Conservation (phyloP, 352 stramenopile genomes). For the Phytophthora syringae region DNA sequence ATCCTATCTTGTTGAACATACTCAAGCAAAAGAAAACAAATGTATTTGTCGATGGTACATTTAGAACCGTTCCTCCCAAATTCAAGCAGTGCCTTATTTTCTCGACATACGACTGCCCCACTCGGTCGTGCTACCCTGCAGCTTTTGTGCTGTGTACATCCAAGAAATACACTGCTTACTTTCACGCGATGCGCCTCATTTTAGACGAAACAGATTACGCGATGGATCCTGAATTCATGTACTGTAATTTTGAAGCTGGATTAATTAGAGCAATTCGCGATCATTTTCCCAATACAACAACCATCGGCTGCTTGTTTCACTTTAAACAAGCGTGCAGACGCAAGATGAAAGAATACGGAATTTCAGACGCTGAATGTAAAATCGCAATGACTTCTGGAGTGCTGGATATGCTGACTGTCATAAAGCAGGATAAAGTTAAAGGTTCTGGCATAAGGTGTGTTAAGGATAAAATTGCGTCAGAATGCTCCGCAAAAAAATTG, state of each 20-base stretch:
- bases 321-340: conserved; percentile 6
- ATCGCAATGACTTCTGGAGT: background rate
- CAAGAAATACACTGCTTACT: background rate
- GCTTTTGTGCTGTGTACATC: conserved; percentile 3
- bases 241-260: conserved; percentile 18
- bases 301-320: conserved; percentile 6
- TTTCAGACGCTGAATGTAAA: background rate
- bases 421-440: background rate
- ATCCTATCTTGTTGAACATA: conserved; percentile 10
- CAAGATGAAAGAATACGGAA: conserved; percentile 1
- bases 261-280: conserved; percentile 1
- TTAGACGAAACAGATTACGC: background rate
- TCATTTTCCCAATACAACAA: background rate
- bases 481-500: no score
- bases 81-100: conserved; percentile 11
- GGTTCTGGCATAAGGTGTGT: background rate
- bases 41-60: conserved; percentile 11
- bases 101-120: background rate
- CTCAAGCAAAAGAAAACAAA: conserved; percentile 12
- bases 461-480: background rate
- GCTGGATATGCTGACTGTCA: conserved; percentile 1
- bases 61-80: background rate
- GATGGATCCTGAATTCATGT: conserved; percentile 10
- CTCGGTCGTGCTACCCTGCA: background rate
- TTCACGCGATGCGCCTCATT: background rate